Base-by-base conservation (phyloP, 164 flowering plant species). In the Vitis cinerea region DNA sequence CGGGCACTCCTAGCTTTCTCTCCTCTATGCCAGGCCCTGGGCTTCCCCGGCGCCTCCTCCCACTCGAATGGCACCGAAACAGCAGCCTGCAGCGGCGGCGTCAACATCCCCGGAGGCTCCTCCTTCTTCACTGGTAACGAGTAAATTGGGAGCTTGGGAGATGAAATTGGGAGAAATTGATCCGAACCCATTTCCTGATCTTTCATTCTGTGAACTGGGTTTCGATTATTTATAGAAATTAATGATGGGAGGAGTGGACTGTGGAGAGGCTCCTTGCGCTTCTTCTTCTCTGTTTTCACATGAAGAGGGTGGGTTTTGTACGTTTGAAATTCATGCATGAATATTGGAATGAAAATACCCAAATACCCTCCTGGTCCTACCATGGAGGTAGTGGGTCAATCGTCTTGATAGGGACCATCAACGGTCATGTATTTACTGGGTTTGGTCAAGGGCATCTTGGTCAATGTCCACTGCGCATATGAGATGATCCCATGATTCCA, bases 1-100 rank as follows among this genome's bases (percentile, higher is more conserved):
- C 86, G 65, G 1, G 74, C 79, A 2, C 61, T 59, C 63, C 56
- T 70, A 13, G 80, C 63, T 55, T 60, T 70, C 16, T 30, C 17
- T 16, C 62, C 14, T 47, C 13, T 30, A 55, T 10, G 1, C 58
- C 60, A 52, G 54, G 70, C 67, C 55, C 85, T 72, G 57, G 97
- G 95, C 80, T 71, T 83, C 7, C 97, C 95, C 1, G 97, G 97
- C 1, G 86, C 88, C 62, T 90, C 93, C 70, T 92, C 97, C 97
- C 97, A 92, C 56, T 68, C 66, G 73, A 92, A 92, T 0, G 97
- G 97, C 47, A 92, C 76, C 8, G 95, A 81, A 12, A 73, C 88
- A 1, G 75, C 59, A 30, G 84, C 55, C 6, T 75, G 77, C 47
- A 77, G 77, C 13, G 92, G 97, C 16, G 97, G 92, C 1, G 94